Conservation (phyloP, 2,329 filamentous ascomycete genomes). For the Dactylellina leptospora region DNA sequence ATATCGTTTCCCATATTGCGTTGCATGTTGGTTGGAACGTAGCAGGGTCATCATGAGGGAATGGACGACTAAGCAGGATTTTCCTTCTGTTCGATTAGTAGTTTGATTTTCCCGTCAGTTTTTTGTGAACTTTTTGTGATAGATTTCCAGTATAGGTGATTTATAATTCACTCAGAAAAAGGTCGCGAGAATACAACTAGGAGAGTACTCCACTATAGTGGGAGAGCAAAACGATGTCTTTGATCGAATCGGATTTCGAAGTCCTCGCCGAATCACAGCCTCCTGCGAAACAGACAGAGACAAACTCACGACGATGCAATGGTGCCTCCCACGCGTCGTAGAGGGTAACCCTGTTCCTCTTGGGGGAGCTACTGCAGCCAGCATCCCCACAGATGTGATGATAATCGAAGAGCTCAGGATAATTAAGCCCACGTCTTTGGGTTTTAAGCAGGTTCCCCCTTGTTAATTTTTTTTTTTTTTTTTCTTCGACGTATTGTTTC, state of each 20-base stretch:
- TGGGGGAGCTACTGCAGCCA: constrained; percentile 22
- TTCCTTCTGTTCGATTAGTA: background rate
- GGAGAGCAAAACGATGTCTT: background rate
- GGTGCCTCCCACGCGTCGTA: too few relatives aligned
- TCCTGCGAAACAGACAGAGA: too few relatives aligned
- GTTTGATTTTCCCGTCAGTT: background rate
- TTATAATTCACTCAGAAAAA: constrained; percentile 46
- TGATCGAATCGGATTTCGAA: constrained; percentile 32
- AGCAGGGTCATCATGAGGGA: constrained; percentile 7
- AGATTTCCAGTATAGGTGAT: constrained; percentile 34
- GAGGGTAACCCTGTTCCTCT: constrained; percentile 27
- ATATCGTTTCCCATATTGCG: constrained; percentile 7
- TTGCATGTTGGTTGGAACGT: constrained; percentile 32
- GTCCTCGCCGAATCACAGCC: constrained; percentile 17
- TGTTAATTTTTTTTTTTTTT: constrained; percentile 14
- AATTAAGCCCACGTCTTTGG: constrained; percentile 52
- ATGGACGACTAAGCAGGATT: constrained; percentile 11
- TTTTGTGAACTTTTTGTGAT: background rate
- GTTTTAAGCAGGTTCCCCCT: constrained; percentile 37
- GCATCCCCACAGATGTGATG: constrained; percentile 47
- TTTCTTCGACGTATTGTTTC: constrained; percentile 8
- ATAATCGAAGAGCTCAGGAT: constrained; percentile 53
- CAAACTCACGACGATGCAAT: background rate
- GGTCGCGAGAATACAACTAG: background rate
- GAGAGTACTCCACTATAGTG: background rate